Evolutionary conservation across 306 rosid species (phyloP).

Genomic region (Dryas drummondii): DNA sequence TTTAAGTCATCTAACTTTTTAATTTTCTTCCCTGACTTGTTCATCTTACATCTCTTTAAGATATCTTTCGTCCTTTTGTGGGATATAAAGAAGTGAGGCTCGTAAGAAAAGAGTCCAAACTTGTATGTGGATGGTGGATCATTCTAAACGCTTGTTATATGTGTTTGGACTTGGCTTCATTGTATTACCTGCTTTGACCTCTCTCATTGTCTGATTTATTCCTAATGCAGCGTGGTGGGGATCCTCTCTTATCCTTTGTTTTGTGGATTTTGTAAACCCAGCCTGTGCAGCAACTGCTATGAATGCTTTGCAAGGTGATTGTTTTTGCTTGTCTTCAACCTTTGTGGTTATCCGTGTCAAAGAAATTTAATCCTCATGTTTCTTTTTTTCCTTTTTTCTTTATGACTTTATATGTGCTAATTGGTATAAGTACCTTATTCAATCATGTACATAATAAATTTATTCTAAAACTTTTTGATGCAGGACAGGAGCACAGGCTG

Average conservation of each 20-base stretch:
- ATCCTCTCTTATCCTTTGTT: conserved; percentile 87
- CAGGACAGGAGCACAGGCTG: no score
- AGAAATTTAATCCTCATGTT: conserved; percentile 2
- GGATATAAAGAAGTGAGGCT: conserved; percentile 94
- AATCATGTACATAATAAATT: neutral
- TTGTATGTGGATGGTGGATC: conserved; percentile 47
- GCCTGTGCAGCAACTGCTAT: conserved; percentile 90
- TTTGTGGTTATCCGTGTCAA: conserved; percentile 8
- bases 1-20: neutral
- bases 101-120: conserved; percentile 81
- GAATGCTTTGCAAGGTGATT: conserved; percentile 88
- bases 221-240: conserved; percentile 78
- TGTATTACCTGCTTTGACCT: neutral
- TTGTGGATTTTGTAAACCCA: conserved; percentile 81
- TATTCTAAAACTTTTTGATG: neutral
- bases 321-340: conserved; percentile 16
- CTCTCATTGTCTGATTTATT: neutral
- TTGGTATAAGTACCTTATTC: neutral
- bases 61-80: conserved; percentile 92
- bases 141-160: neutral
- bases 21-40: neutral
- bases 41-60: conserved; percentile 41
- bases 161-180: conserved; percentile 2
- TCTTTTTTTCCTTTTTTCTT: conserved; percentile 4
- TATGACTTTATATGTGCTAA: neutral